Base-by-base conservation (phyloP, 371 early-diverging fungal species). In the Rhizomucor pusillus region DNA sequence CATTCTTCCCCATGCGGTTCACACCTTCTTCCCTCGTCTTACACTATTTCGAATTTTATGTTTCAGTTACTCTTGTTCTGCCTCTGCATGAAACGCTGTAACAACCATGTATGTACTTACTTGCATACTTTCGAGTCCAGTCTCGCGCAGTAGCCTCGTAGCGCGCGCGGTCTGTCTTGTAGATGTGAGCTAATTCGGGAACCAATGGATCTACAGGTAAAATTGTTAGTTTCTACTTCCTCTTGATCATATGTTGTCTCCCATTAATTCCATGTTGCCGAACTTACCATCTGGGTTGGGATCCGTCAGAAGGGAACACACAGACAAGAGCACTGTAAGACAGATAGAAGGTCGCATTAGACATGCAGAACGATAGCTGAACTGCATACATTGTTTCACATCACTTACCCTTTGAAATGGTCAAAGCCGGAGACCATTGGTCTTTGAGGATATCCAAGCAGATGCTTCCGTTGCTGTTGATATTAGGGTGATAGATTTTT, bases 371-470 rank as follows among this genome's bases (percentile, higher is more conserved):
- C n/a, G n/a, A n/a, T n/a, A n/a, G n/a, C n/a, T n/a, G n/a, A 34
- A 33, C 25, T 35, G 54, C 23, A 47, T 34, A 50, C 24, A 60
- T 5, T 12, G 24, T n/a, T 25, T 23, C n/a, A 43, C 25, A 57
- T 13, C 9, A 51, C 47, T 60, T 66, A 84, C 88, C 90, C 82
- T 97, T 97, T 57, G 93, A 91, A 50, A 99, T 92, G 46, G 99
- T 99, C 59, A 99, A 84, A 40, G 99, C 99, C 56, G 99, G 99
- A 47, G 96, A 95, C 99, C 99, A 99, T 66, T 97, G 97, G 67
- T 99, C 99, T 67, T 88, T 90, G 73, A 99, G 82, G 65, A 99
- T 98, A 72, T 98, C 98, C 77, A 99, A 80, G 74, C 99, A 99
- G 62, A 99, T 99, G 63, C 89, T 89, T 52, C 99, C 99, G 68